Conservation (phyloP, 2,329 filamentous ascomycete species). For the Pseudocercospora fijiensis region DNA sequence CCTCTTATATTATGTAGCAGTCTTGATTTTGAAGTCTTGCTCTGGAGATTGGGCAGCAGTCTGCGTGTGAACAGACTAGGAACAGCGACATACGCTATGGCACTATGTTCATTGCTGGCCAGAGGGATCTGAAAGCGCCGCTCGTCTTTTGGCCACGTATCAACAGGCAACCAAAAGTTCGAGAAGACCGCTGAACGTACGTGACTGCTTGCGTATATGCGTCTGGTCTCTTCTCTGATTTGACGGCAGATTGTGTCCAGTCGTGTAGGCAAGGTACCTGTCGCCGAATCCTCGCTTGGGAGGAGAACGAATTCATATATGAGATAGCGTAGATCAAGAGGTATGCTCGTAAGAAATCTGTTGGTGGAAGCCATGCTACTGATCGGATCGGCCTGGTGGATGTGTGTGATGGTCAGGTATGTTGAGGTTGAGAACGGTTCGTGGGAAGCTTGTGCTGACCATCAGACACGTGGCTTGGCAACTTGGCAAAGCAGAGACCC, state of each 20-base stretch:
- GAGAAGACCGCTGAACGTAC: background rate
- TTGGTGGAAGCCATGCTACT: background rate
- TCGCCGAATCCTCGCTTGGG: background rate
- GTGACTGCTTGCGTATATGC: background rate
- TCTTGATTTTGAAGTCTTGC: background rate
- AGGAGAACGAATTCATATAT: background rate
- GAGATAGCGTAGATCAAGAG: background rate
- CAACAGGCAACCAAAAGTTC: background rate
- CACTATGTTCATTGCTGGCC: background rate
- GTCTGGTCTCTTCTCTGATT: no score
- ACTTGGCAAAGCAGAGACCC: background rate
- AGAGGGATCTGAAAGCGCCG: background rate
- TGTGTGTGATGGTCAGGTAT: no score
- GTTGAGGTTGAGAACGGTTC: no score
- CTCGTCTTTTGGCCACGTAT: background rate
- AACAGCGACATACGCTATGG: background rate
- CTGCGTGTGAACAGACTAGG: background rate
- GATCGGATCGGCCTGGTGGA: background rate
- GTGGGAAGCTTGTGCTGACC: no score
- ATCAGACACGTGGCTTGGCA: no score
- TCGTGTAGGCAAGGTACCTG: background rate
- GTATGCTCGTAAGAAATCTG: background rate
- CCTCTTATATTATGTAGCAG: background rate
- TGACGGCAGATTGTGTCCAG: no score
- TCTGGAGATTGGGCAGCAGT: background rate